Percentiles rank a stretch among this genome's conserved stretches.
Evolutionary conservation across 1,284 basidiomycete species (phyloP).

Genomic region (Marasmius tenuissimus): DNA sequence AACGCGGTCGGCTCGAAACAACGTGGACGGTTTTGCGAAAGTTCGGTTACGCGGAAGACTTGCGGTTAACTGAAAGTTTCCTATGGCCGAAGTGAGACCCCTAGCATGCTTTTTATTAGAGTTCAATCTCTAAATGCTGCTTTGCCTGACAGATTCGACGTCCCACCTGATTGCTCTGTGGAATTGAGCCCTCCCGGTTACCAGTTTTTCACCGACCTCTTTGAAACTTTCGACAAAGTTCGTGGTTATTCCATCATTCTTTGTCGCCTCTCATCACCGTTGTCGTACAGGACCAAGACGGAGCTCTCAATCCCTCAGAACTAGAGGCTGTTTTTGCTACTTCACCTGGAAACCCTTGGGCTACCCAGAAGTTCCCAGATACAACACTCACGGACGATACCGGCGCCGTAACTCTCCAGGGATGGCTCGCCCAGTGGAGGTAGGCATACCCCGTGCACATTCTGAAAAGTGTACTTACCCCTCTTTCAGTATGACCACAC

Average conservation of each 20-base stretch:
- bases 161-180: constrained; percentile 91
- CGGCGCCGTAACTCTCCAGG: constrained; percentile 91
- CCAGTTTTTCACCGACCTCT: constrained; percentile 97
- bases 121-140: constrained; percentile 15
- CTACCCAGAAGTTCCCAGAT: constrained; percentile 82
- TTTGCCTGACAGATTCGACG: constrained; percentile 73
- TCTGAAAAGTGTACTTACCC: neutral
- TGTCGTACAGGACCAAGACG: constrained; percentile 81
- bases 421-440: constrained; percentile 99
- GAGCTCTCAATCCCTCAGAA: constrained; percentile 85
- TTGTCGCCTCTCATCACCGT: constrained; percentile 1
- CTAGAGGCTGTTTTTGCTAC: constrained; percentile 90
- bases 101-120: constrained; percentile 16
- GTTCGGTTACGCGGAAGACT: constrained; percentile 95
- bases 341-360: constrained; percentile 94
- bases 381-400: constrained; percentile 89
- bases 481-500: constrained; percentile 84
- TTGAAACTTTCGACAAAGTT: constrained; percentile 95
- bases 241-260: constrained; percentile 7
- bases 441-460: constrained; percentile 26
- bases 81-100: constrained; percentile 74
- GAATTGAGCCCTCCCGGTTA: constrained; percentile 93
- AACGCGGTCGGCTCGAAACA: constrained; percentile 93
- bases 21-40: constrained; percentile 96
- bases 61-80: constrained; percentile 87